Base-by-base conservation (phyloP, 2,329 filamentous ascomycete genomes). In the Aspergillus tamarii region DNA sequence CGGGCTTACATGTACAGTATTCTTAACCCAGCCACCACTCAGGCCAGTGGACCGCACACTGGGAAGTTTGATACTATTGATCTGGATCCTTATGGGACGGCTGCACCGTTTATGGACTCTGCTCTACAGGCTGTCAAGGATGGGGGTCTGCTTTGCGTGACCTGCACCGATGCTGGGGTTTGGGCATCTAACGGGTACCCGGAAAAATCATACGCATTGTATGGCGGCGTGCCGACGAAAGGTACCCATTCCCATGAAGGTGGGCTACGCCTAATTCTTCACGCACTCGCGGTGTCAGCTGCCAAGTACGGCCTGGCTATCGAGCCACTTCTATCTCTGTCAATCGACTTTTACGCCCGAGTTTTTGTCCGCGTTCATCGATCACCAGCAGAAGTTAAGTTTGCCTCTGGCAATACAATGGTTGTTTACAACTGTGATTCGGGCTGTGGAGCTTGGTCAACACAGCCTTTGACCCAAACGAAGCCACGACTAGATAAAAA, bases 111-210 rank as follows among this genome's bases (percentile, higher is more conserved):
- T 77, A 85, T 99, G 60, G 95, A 99, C 75, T 89, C 92, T 1
- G 93, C 95, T 1, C 84, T 99, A 10, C 94, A 97, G 78, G 88
- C 92, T 1, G 86, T 97, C 9, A 88, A 91, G 67, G 92, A 97
- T 70, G 94, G 94, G 1, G 95, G 95, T 4, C 84, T 99, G 45
- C 85, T 99, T 5, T 97, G 94, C 76, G 91, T 99, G 6, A 99
- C 95, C 1, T 99, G 95, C 79, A 99, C 95, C 0, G 95, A 99
- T 77, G 94, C 94, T 11, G 93, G 91, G 11, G 92, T 99, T 2
- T 99, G 94, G 86, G 94, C 94, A 1, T 97, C 94, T 0, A 91
- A 92, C 70, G 93, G 94, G 61, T 99, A 98, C 74, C 89, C 92
- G 2, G 95, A 99, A 77, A 99, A 99, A 82, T 88, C 93, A 3